These are phyloP conservation scores for Escallonia herrerae DNA, from an alignment of 129 eudicot species.

Conservation along the genomic window DNA sequence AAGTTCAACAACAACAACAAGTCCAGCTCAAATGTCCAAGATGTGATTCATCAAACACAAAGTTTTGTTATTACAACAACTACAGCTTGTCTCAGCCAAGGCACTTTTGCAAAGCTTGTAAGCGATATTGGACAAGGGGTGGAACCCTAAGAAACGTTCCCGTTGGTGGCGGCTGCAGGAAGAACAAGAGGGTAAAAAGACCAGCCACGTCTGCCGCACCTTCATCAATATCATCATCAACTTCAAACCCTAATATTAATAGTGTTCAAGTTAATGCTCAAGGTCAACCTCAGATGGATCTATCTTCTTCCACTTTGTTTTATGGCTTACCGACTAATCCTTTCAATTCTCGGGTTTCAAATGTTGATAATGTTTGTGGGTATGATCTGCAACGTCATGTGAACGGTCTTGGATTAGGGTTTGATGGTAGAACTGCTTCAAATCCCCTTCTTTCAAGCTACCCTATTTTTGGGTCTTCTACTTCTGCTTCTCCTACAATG, in stretches of 20 bases:
- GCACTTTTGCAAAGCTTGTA: constrained; percentile 53
- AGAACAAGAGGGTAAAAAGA: constrained; percentile 38
- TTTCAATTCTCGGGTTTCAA: constrained; percentile 6
- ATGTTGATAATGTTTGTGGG: neutral
- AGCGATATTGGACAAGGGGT: constrained; percentile 53
- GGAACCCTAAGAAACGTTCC: constrained; percentile 56
- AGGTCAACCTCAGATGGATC: neutral
- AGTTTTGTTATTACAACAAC: constrained; percentile 55
- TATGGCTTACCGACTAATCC: constrained; percentile 23
- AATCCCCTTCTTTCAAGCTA: constrained; percentile 5
- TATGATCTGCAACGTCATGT: constrained; percentile 30
- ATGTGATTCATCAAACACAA: constrained; percentile 47
- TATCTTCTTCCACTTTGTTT: constrained; percentile 3
- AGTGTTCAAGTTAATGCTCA: too few species aligned
- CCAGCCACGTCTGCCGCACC: neutral
- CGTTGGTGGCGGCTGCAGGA: constrained; percentile 53
- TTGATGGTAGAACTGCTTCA: constrained; percentile 14
- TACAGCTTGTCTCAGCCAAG: constrained; percentile 53
- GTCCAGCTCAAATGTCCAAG: constrained; percentile 35
- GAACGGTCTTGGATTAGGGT: constrained; percentile 35
- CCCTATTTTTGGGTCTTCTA: constrained; percentile 13
- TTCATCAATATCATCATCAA: constrained; percentile 1
- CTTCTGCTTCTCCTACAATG: constrained; percentile 15
- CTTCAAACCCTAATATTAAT: constrained; percentile 12
- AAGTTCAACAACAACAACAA: constrained; percentile 20